phyloP scores from a whole-genome alignment of 768 basidiomycete species.

The Pleurotus tuoliensis region DNA sequence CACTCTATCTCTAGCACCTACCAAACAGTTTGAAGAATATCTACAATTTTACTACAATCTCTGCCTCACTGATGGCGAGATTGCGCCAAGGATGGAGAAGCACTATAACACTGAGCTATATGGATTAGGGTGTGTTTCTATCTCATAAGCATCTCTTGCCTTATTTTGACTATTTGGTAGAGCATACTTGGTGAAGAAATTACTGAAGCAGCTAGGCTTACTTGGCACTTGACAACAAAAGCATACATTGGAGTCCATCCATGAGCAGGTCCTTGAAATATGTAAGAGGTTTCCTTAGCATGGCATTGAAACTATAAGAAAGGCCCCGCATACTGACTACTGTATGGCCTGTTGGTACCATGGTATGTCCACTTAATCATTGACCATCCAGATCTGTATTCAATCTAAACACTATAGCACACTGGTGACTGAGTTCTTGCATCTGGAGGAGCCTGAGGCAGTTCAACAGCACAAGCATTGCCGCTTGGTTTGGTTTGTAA shows the following conservation, averaged over 20 bases:
- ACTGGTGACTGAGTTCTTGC: neutral
- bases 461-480: constrained; percentile 20
- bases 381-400: too few relatives aligned
- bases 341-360: constrained; percentile 12
- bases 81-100: too few relatives aligned
- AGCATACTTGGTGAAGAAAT: neutral
- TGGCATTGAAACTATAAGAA: constrained; percentile 12
- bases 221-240: constrained; percentile 13
- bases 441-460: constrained; percentile 11
- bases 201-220: constrained; percentile 5
- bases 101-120: too few relatives aligned
- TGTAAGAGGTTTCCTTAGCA: constrained; percentile 8
- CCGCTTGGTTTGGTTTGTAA: too few relatives aligned
- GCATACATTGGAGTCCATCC: constrained; percentile 12
- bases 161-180: neutral
- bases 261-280: constrained; percentile 7
- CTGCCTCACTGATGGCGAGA: too few relatives aligned
- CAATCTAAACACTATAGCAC: neutral
- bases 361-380: constrained; percentile 1
- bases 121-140: too few relatives aligned
- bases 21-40: too few relatives aligned
- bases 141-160: too few relatives aligned
- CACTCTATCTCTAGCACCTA: too few relatives aligned
- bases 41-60: too few relatives aligned
- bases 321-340: constrained; percentile 11